Conservation (phyloP, 805 yeast genomes). For the Pichia heedii region DNA sequence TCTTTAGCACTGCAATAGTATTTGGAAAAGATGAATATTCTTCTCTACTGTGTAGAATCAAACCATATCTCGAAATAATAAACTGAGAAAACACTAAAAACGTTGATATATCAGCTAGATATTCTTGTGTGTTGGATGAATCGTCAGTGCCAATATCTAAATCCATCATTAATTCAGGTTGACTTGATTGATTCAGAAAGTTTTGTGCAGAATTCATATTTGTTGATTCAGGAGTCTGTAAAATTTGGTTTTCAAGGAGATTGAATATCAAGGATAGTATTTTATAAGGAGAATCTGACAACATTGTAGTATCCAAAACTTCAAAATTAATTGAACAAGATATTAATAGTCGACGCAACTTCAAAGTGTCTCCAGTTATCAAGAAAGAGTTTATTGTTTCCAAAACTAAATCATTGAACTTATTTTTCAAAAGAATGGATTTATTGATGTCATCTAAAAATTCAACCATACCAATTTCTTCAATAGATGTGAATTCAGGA, state of each 20-base stretch:
- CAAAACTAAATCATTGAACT: constrained; percentile 29
- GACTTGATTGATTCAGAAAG: constrained; percentile 10
- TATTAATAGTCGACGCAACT: constrained; percentile 43
- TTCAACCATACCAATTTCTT: constrained; percentile 45
- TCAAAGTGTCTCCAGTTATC: constrained; percentile 31
- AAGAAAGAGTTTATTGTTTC: constrained; percentile 30
- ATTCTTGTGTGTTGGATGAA: constrained; percentile 51
- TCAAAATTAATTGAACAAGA: constrained; percentile 37
- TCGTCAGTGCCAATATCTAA: constrained; percentile 40
- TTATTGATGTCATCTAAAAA: constrained; percentile 39
- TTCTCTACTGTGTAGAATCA: constrained; percentile 7
- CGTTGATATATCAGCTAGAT: constrained; percentile 60
- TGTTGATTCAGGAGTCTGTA: constrained; percentile 13
- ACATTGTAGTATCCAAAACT: constrained; percentile 34
- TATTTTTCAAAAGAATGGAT: constrained; percentile 36
- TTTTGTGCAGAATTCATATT: constrained; percentile 10
- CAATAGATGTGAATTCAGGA: constrained; percentile 39
- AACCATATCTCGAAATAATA: constrained; percentile 10
- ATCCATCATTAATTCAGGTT: constrained; percentile 20
- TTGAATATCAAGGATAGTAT: constrained; percentile 38
- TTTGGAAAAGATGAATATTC: background rate
- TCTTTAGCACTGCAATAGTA: constrained; percentile 5
- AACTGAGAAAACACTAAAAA: constrained; percentile 37
- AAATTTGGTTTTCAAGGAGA: constrained; percentile 38
- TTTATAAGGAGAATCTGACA: constrained; percentile 33